Evolutionary conservation across 257 asterid genomes (phyloP), one percentile per base, ranked within the genome.

Genomic region (Scutellaria galericulata): DNA sequence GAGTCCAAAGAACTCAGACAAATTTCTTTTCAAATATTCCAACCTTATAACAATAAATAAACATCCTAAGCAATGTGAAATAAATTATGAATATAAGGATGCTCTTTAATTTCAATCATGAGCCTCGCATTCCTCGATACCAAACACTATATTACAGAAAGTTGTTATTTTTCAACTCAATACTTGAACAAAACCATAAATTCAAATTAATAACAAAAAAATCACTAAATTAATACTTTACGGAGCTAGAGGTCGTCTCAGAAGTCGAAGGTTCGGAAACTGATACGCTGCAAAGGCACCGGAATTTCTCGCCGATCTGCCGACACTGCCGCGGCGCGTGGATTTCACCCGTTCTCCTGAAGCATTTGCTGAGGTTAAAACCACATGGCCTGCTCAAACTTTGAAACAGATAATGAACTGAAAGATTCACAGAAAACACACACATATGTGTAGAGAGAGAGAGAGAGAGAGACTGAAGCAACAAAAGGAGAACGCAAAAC

Each of bases 211-310:
- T 5, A 12, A 56, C 27, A 50, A 7, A 63, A 37, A 18, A 44
- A 60, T 52, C 57, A 45, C 14, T 14, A 63, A 66, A 39, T 42
- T 39, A 64, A 78, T 89, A 88, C 96, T 80, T 90, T 54, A 79
- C 70, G 72, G 91, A 60, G 78, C 71, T 81, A 60, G 92, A 57
- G 27, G 91, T 79, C 65, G 78, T 42, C 78, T 73, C 89, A 0
- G 95, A 83, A 61, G 78, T 73, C 10, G 86, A 83, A 83, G 94
- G 77, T 42, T 86, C 91, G 1, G 91, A 72, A 45, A 71, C 86
- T 6, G 92, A 61, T 8, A 77, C 80, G 75, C 87, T 82, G 84
- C 95, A 86, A 54, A 81, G 61, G 82, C 90, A 90, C 53, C 89
- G 87, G 15, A 83, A 67, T 57, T 63, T 71, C 59, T 76, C 79